Percentiles rank a stretch among this genome's conserved stretches.
Evolutionary conservation across 768 basidiomycete species (phyloP).

Genomic region (Boletus barrowsii): DNA sequence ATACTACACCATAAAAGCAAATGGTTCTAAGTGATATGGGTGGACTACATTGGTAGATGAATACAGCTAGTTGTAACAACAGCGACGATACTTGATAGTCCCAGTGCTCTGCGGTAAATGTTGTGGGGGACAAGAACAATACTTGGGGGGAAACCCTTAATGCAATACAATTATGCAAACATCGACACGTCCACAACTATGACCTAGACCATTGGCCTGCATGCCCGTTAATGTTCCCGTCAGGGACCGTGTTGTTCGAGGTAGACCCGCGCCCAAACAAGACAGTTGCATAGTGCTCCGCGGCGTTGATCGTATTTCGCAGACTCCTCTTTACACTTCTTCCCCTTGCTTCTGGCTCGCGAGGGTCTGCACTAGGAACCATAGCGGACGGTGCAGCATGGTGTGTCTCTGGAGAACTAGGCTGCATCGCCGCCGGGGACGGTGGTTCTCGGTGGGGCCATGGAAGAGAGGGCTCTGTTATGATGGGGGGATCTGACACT

Average conservation of each 20-base stretch:
- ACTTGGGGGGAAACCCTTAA: constrained; percentile 2
- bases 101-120: constrained; percentile 7
- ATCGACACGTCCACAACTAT: constrained; percentile 12
- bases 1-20: not conserved
- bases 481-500: constrained; percentile 9
- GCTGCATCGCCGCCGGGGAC: constrained; percentile 34
- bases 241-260: constrained; percentile 22
- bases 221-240: constrained; percentile 22
- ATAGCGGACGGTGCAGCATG: constrained; percentile 38
- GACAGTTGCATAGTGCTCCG: constrained; percentile 69
- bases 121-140: constrained; percentile 4
- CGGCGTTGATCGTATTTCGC: constrained; percentile 64
- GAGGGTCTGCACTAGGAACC: constrained; percentile 26
- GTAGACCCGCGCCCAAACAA: constrained; percentile 55
- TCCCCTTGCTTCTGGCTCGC: constrained; percentile 45
- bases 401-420: constrained; percentile 39
- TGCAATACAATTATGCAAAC: constrained; percentile 10
- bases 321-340: constrained; percentile 63
- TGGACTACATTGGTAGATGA: constrained; percentile 18
- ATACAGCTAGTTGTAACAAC: constrained; percentile 28
- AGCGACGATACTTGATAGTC: constrained; percentile 14
- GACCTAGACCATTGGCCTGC: constrained; percentile 24
- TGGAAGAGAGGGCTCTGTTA: constrained; percentile 23
- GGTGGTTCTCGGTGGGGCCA: constrained; percentile 47
- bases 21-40: too few species aligned